Evolutionary conservation across 1,139 yeast species (phyloP), one percentile per base, ranked within the genome.

Genomic region (Blastobotrys raffinosifermentans): DNA sequence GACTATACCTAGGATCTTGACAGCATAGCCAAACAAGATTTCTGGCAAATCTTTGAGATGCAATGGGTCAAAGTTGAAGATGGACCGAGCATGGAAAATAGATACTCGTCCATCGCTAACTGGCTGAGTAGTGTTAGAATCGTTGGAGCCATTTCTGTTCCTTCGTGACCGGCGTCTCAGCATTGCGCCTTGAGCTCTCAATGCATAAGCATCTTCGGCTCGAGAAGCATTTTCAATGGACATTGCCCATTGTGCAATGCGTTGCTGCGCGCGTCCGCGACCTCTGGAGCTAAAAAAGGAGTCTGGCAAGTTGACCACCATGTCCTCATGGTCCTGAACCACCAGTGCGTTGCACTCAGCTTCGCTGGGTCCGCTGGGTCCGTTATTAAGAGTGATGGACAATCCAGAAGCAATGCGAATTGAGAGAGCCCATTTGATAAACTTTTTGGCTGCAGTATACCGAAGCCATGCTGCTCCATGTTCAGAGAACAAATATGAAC

Each of bases 401-500:
- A n/a, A n/a, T 7, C 27, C 29, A 9, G 5, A 11, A 6, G 33
- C 27, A 10, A 8, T 10, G 11, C 35, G 45, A 26, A 32, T 26
- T 8, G 29, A 40, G 2, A 45, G 43, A 8, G 48, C 41, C 60
- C 60, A 55, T 15, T 40, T 39, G 14, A 52, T 36, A 37, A 53
- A 55, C 43, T 46, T 47, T 41, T 46, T 49, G 7, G 57, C 58
- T 7, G 60, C 46, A 6, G 41, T 37, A 34, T 51, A 53, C 8
- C 60, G 41, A 11, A 55, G 46, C 58, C 57, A 54, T 2, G 57
- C 48, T 2, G 59, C 45, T 2, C 59, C 59, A 14, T 52, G 49
- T 27, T 49, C 54, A n/a, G 56, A 53, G 19, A 54, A 50, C 4
- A 53, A 39, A 33, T 46, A 46, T 9, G 41, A 34, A 19, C 51